Evolutionary conservation across 805 yeast species (phyloP).

Genomic region (Wickerhamomyces bisporus): DNA sequence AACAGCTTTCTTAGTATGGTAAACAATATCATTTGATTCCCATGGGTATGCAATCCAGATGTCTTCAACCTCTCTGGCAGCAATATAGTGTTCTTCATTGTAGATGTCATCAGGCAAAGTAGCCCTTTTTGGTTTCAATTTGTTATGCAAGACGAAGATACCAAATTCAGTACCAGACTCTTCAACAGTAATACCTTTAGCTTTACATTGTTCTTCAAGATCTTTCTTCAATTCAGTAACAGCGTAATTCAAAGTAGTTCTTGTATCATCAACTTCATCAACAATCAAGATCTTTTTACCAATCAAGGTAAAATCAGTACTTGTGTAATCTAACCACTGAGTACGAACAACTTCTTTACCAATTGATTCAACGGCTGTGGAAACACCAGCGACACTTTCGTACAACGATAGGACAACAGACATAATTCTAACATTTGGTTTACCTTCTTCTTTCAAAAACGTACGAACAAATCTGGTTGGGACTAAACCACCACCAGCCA

Average conservation of each 20-base stretch:
- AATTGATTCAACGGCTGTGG: slow-evolving; percentile 48
- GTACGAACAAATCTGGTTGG: slow-evolving; percentile 96
- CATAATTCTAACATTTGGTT: slow-evolving; percentile 87
- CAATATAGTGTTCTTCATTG: slow-evolving; percentile 58
- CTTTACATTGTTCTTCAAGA: slow-evolving; percentile 54
- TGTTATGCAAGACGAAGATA: slow-evolving; percentile 75
- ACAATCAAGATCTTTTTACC: slow-evolving; percentile 71
- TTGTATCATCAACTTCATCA: slow-evolving; percentile 83
- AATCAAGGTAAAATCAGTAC: slow-evolving; percentile 51
- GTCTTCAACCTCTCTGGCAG: slow-evolving; percentile 72
- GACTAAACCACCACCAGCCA: slow-evolving; percentile 97
- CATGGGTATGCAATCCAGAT: slow-evolving; percentile 86
- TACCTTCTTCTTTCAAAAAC: slow-evolving; percentile 81
- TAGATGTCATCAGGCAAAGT: slow-evolving; percentile 60
- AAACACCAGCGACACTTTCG: slow-evolving; percentile 68
- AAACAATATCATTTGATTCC: slow-evolving; percentile 74
- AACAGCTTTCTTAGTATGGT: slow-evolving; percentile 65
- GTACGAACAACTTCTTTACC: slow-evolving; percentile 71
- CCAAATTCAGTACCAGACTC: slow-evolving; percentile 55
- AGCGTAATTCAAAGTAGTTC: slow-evolving; percentile 81
- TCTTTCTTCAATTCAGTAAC: slow-evolving; percentile 70
- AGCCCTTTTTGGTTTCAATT: slow-evolving; percentile 66
- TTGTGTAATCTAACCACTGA: slow-evolving; percentile 78
- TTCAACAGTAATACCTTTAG: slow-evolving; percentile 39
- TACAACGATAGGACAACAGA: slow-evolving; percentile 91